Base-by-base conservation (phyloP, 176 grass and related monocot genomes). In the Lolium rigidum region DNA sequence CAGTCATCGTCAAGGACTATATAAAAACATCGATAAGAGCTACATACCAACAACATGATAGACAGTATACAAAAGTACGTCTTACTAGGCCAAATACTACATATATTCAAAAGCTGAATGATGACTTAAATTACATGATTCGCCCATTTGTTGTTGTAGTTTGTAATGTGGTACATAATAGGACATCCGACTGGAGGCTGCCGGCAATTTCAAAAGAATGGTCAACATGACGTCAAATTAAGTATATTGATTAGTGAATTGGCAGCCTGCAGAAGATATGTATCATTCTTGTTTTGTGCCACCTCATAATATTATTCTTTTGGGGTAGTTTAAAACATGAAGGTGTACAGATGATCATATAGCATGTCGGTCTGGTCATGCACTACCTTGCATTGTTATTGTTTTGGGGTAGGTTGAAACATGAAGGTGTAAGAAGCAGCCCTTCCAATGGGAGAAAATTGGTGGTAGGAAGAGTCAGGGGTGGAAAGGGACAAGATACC, bases 401-500 rank as follows among this genome's bases (percentile, higher is more conserved):
- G 62, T 68, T 68, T 44, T 39, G 59, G 28, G 70, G 52, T 86
- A 78, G 88, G 88, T 70, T 82, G 48, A 86, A 86, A 37, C 61
- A 25, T 25, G 59, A 62, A 64, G 61, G 61, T 64, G 63, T 90
- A 67, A 70, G 72, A 90, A 78, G 72, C 70, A 50, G 79, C 73
- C 46, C 31, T 86, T 86, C 31, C 62, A 78, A 78, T 35, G 58
- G 47, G 60, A 67, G 71, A 81, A 85, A 74, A 64, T 28, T 9
- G 31, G 69, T 70, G 83, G 70, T 58, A 73, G 85, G 85, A 88
- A 90, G 93, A 84, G 85, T 24, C 20, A 84, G 70, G 77, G 44
- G 80, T 49, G 83, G 93, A 95, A 86, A 87, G 90, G 77, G 93
- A 95, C 88, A 84, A 79, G 54, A 80, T 90, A 95, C 90, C 93